These are phyloP conservation scores for Ammopiptanthus mongolicus DNA, from an alignment of 306 rosid genomes.

Conservation along the genomic window DNA sequence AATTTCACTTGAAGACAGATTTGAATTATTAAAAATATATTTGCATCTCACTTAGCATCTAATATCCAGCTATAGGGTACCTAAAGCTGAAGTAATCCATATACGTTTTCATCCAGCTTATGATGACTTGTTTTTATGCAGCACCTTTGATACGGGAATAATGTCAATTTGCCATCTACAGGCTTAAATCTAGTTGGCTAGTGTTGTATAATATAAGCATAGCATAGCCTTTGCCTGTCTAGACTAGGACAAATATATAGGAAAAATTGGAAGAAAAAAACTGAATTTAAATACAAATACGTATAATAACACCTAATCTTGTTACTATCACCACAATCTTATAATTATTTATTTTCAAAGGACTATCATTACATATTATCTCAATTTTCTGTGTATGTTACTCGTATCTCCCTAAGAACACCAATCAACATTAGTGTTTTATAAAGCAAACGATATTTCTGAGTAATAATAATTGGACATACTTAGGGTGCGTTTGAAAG, in stretches of 20 bases:
- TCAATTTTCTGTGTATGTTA: neutral
- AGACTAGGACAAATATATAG: neutral
- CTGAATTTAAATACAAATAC: neutral
- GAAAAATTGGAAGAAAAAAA: neutral
- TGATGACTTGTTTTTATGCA: neutral
- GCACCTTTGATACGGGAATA: neutral
- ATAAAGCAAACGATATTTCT: neutral
- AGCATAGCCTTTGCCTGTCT: neutral
- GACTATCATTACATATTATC: neutral
- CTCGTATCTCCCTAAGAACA: neutral
- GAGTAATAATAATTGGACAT: neutral
- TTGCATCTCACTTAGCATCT: neutral
- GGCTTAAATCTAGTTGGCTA: neutral
- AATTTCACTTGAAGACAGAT: neutral
- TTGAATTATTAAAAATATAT: too few species aligned
- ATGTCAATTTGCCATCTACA: neutral
- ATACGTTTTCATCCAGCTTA: neutral
- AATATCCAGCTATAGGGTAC: neutral
- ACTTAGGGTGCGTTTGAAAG: too few species aligned
- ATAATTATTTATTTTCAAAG: neutral
- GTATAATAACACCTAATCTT: neutral
- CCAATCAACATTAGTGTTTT: neutral
- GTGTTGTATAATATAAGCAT: neutral
- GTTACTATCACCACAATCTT: neutral
- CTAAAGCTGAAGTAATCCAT: neutral